Evolutionary conservation across 2,329 filamentous ascomycete species (phyloP).

Genomic region (Colletotrichum salicis): DNA sequence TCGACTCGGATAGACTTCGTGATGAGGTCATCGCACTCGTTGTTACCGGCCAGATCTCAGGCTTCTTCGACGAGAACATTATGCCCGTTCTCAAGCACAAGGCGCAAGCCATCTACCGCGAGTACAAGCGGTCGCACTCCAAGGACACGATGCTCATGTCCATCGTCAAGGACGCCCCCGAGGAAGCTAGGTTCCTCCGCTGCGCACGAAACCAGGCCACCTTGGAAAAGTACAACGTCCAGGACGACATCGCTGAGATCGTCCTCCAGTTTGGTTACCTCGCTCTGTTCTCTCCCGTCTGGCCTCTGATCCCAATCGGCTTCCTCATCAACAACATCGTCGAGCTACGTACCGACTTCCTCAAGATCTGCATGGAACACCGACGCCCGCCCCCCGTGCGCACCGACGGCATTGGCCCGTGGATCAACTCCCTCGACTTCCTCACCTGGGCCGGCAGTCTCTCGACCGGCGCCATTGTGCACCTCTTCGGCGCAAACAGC

Average conservation of each 20-base stretch:
- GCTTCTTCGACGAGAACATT: constrained; percentile 77
- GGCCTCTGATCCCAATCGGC: constrained; percentile 77
- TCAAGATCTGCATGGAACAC: constrained; percentile 80
- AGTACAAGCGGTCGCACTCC: constrained; percentile 47
- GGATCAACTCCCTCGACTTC: constrained; percentile 74
- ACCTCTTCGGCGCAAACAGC: constrained; percentile 73
- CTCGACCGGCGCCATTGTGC: constrained; percentile 77
- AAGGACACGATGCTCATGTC: constrained; percentile 58
- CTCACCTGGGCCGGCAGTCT: constrained; percentile 79
- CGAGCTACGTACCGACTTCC: constrained; percentile 79
- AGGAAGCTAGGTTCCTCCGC: constrained; percentile 72
- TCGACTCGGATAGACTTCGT: constrained; percentile 73
- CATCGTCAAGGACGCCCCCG: constrained; percentile 65
- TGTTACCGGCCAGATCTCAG: constrained; percentile 77
- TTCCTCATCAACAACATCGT: constrained; percentile 83
- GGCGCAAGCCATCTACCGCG: constrained; percentile 58
- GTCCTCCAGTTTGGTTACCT: constrained; percentile 80
- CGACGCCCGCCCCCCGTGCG: constrained; percentile 76
- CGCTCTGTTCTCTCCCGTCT: constrained; percentile 77
- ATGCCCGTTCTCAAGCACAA: constrained; percentile 75
- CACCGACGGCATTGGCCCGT: constrained; percentile 79
- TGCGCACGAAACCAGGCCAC: constrained; percentile 75
- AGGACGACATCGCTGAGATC: constrained; percentile 78
- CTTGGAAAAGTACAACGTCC: constrained; percentile 76
- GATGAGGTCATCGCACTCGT: constrained; percentile 82